Conservation (phyloP, 2,329 filamentous ascomycete species). For the Colletotrichum nymphaeae region DNA sequence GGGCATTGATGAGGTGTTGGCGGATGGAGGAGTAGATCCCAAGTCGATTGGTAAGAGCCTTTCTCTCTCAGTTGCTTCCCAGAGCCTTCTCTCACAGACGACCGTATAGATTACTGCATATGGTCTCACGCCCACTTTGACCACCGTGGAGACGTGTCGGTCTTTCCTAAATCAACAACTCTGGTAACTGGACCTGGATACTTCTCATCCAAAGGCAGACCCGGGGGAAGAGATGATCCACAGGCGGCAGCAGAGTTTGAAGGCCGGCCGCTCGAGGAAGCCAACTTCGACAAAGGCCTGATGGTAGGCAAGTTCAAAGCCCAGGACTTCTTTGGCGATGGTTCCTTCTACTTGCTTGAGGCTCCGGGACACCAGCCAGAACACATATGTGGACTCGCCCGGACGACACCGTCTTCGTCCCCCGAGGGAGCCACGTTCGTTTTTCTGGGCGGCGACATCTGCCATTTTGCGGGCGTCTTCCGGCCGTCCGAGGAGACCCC, state of each 20-base stretch:
- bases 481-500: conserved; percentile 8
- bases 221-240: conserved; percentile 12
- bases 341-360: conserved; percentile 54
- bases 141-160: conserved; percentile 42
- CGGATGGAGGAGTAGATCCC: conserved; percentile 21
- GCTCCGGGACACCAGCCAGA: conserved; percentile 39
- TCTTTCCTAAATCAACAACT: conserved; percentile 39
- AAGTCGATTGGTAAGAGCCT: conserved; percentile 19
- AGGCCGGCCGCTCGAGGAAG: conserved; percentile 33
- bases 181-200: conserved; percentile 42
- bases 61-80: background rate
- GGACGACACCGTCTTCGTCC: conserved; percentile 33
- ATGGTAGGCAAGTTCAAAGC: conserved; percentile 50
- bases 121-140: conserved; percentile 46
- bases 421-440: conserved; percentile 35
- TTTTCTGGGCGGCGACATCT: conserved; percentile 39
- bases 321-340: conserved; percentile 54
- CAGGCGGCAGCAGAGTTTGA: conserved; percentile 31
- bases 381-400: conserved; percentile 39
- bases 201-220: conserved; percentile 16
- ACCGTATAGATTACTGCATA: conserved; percentile 37
- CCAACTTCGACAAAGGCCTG: conserved; percentile 34
- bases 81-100: background rate
- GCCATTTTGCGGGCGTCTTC: conserved; percentile 35
- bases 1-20: conserved; percentile 37